A percentile compares a stretch with the other conserved stretches of the same genome.
These are phyloP conservation scores for Epichloe hybrida DNA, from an alignment of 2,329 filamentous ascomycete genomes.

Conservation along the genomic window DNA sequence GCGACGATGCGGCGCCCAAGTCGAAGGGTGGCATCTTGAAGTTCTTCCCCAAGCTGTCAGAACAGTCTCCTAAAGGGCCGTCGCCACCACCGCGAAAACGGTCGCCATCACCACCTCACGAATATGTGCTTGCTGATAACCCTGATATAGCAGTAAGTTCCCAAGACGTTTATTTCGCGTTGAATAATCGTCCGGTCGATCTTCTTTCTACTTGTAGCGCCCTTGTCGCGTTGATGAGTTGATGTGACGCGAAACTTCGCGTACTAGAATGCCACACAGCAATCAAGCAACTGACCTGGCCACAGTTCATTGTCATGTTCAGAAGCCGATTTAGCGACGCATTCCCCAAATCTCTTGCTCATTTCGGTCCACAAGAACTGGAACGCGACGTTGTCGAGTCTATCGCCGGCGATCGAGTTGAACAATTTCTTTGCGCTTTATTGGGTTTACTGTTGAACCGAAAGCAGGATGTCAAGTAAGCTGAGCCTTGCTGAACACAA, in stretches of 20 bases:
- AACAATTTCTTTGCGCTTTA: slow-evolving; percentile 79
- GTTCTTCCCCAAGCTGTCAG: slow-evolving; percentile 49
- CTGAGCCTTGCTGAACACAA: slow-evolving; percentile 4
- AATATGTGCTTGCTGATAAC: slow-evolving; percentile 82
- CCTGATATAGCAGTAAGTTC: slow-evolving; percentile 77
- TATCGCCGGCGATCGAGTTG: slow-evolving; percentile 69
- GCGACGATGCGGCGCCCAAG: slow-evolving; percentile 24
- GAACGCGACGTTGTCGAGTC: slow-evolving; percentile 72
- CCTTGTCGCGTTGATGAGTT: slow-evolving; percentile 5
- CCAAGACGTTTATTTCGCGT: neutral
- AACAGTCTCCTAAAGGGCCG: slow-evolving; percentile 38
- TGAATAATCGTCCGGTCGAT: neutral
- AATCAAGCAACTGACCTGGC: slow-evolving; percentile 2
- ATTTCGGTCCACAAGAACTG: slow-evolving; percentile 91
- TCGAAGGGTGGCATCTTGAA: slow-evolving; percentile 49
- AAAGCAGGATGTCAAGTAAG: slow-evolving; percentile 98
- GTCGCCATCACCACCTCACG: slow-evolving; percentile 77
- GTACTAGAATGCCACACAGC: slow-evolving; percentile 18
- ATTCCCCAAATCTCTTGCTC: slow-evolving; percentile 74
- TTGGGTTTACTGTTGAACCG: slow-evolving; percentile 82
- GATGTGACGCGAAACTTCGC: slow-evolving; percentile 42
- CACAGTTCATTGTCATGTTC: slow-evolving; percentile 95
- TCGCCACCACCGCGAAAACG: slow-evolving; percentile 63
- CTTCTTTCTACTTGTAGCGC: neutral
- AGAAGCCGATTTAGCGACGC: slow-evolving; percentile 81